Conservation (phyloP, 768 basidiomycete species). For the Mycena olivaceomarginata region DNA sequence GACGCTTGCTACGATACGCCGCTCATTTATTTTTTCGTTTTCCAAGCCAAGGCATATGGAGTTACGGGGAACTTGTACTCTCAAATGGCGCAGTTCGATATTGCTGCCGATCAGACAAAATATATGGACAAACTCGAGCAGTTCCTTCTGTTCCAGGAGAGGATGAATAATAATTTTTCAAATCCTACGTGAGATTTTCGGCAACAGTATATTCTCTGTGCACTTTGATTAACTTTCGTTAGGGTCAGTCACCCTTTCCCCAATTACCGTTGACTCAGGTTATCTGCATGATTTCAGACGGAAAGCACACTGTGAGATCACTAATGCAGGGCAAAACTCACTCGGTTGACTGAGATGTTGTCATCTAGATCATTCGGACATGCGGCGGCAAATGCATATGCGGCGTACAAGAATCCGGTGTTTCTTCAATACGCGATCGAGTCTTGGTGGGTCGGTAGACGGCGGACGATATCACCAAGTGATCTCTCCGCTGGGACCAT, state of each 20-base stretch:
- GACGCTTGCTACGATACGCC: neutral
- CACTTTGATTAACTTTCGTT: neutral
- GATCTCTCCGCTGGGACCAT: neutral
- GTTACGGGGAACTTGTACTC: neutral
- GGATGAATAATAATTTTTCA: neutral
- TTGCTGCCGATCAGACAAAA: neutral
- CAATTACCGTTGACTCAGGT: neutral
- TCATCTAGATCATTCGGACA: neutral
- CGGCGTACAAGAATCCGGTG: neutral
- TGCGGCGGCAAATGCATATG: neutral
- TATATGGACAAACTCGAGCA: neutral
- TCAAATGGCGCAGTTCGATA: neutral
- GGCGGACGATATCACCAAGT: neutral
- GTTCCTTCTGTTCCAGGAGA: neutral
- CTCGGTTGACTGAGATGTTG: neutral
- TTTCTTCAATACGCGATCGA: constrained; percentile 6
- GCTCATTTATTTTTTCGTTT: constrained; percentile 1
- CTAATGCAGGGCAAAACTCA: neutral
- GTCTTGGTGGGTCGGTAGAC: neutral
- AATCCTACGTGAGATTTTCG: neutral
- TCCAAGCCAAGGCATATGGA: neutral
- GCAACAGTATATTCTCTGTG: neutral
- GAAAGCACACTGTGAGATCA: neutral
- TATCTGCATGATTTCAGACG: neutral
- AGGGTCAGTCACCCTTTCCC: neutral